Evolutionary conservation across 2,329 filamentous ascomycete genomes (phyloP).

Genomic region (Aureobasidium leucospermi): DNA sequence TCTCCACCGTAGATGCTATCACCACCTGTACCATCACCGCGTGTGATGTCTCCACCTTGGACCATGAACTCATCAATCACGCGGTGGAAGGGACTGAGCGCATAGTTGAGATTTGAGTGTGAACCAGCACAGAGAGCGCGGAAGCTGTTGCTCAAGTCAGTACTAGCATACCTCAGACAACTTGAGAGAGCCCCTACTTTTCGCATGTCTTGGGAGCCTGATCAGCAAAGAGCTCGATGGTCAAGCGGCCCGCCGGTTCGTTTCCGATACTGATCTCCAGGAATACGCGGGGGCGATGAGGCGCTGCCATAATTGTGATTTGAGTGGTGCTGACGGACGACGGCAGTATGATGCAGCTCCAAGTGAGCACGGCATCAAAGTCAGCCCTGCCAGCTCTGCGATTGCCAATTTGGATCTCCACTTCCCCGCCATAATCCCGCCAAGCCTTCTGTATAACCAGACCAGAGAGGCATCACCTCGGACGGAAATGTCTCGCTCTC

Average conservation of each 20-base stretch:
- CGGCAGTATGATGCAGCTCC: background rate
- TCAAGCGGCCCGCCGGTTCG: slow-evolving; percentile 35
- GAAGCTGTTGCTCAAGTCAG: slow-evolving; percentile 30
- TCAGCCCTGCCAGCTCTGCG: background rate
- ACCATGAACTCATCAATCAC: slow-evolving; percentile 40
- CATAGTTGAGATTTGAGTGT: slow-evolving; percentile 31
- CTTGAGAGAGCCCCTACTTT: slow-evolving; percentile 35
- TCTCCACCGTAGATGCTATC: slow-evolving; percentile 33
- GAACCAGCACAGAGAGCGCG: slow-evolving; percentile 37
- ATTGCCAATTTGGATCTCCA: background rate
- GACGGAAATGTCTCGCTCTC: background rate
- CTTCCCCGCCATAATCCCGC: background rate
- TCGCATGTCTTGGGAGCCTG: slow-evolving; percentile 39
- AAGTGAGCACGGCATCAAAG: background rate
- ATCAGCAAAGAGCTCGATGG: slow-evolving; percentile 40
- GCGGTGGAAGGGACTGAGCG: slow-evolving; percentile 32
- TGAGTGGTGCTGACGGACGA: background rate
- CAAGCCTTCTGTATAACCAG: background rate
- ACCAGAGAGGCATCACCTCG: background rate
- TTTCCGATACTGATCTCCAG: slow-evolving; percentile 35
- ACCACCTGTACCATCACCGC: slow-evolving; percentile 35
- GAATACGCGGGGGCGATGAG: slow-evolving; percentile 32
- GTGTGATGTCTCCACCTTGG: slow-evolving; percentile 37
- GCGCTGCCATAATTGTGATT: background rate
- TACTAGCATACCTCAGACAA: background rate